Conservation (phyloP, 2,329 filamentous ascomycete genomes). For the Fusarium bulbicola region DNA sequence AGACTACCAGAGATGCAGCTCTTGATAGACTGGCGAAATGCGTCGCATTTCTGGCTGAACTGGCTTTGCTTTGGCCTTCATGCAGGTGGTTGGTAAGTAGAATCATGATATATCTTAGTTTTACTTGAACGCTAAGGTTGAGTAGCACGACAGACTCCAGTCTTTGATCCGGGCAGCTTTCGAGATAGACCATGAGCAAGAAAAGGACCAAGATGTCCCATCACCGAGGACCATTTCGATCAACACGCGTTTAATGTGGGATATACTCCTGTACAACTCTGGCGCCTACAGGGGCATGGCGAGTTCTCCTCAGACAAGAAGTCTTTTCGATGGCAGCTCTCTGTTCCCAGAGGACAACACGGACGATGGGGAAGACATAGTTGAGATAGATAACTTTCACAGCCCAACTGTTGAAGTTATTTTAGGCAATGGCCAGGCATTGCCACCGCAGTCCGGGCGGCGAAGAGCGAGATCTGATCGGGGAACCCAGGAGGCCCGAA, state of each 20-base stretch:
- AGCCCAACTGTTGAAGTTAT: background rate
- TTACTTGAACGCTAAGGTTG: background rate
- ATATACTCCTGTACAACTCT: background rate
- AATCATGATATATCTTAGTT: rapidly evolving
- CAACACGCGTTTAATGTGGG: background rate
- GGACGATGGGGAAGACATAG: background rate
- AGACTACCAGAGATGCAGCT: background rate
- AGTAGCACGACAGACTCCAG: background rate
- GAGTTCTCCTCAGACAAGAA: background rate
- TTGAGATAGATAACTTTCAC: background rate
- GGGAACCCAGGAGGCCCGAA: background rate
- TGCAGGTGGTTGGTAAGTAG: background rate
- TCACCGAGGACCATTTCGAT: background rate
- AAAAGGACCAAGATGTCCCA: background rate
- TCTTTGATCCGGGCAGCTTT: background rate
- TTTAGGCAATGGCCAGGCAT: background rate
- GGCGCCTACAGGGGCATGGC: background rate
- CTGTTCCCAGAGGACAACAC: background rate
- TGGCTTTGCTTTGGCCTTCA: background rate
- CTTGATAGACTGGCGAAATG: background rate
- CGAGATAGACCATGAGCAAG: background rate
- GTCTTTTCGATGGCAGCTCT: background rate
- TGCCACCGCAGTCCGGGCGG: background rate
- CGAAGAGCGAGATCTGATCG: background rate
- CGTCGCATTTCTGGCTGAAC: background rate